A percentile compares a stretch with the other conserved stretches of the same genome.
These are phyloP conservation scores for Favolaschia claudopus DNA, from an alignment of 768 basidiomycete genomes.

Conservation along the genomic window DNA sequence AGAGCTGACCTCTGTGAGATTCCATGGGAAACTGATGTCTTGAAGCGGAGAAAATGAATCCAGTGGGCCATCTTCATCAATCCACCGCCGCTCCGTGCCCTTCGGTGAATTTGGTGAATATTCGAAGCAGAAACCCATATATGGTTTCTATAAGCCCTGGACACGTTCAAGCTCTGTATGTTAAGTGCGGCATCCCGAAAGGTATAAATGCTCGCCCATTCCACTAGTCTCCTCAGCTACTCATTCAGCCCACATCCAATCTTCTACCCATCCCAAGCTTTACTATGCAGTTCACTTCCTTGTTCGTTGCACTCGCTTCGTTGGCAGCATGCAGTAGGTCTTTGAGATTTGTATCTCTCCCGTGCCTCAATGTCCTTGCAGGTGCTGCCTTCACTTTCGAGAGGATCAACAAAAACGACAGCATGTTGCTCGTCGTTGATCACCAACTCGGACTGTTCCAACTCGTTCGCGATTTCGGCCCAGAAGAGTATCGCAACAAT, in stretches of 20 bases:
- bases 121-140: no score
- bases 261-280: no score
- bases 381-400: conserved; percentile 36
- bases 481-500: conserved; percentile 50
- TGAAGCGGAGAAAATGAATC: not conserved
- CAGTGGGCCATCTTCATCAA: not conserved
- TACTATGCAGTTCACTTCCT: conserved; percentile 15
- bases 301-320: conserved; percentile 8
- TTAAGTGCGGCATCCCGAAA: not conserved
- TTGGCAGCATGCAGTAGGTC: not conserved
- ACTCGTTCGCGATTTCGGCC: conserved; percentile 49
- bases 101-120: no score
- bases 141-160: no score
- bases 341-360: no score
- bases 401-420: conserved; percentile 54
- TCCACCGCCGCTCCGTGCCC: no score
- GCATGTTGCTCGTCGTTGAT: conserved; percentile 54
- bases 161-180: not conserved
- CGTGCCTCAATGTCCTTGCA: not conserved
- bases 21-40: not conserved
- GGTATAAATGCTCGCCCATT: conserved; percentile 5
- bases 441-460: conserved; percentile 58
- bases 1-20: no score
- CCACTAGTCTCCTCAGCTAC: no score
- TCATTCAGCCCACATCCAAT: no score